Base-by-base conservation (phyloP, 2,329 filamentous ascomycete genomes). In the Alternaria panax region DNA sequence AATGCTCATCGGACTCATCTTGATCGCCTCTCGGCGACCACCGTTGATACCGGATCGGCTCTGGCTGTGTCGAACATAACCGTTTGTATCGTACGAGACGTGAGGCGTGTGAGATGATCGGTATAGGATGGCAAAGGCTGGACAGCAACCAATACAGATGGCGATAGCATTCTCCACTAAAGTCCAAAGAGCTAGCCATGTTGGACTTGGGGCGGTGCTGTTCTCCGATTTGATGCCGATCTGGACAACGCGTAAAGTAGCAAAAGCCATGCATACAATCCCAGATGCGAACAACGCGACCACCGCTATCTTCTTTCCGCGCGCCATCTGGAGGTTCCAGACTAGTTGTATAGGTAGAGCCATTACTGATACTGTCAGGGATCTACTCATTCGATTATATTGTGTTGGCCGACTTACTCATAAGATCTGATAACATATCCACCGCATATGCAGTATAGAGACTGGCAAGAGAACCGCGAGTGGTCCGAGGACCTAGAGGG, bases 121-220 rank as follows among this genome's bases (percentile, higher is more conserved):
- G 24, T 64, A 64, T 14, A 70, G 41, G 18, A 57, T 61, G 8
- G 63, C 63, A 47, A 71, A 73, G 1, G 62, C 58, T 16, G 69
- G 70, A 57, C 63, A 64, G 51, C 68, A 72, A 24, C 68, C 68
- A 46, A 72, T 69, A 27, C 66, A 64, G 20, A 71, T 57, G 11
- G 70, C 76, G 18, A 78, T 73, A 25, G 74, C 61, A 4, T 66
- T 58, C 57, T 79, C 76, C 14, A 78, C 69, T 2, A 73, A 67
- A 5, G 71, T 73, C 77, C 77, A 79, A 4, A 79, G 46, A 14
- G 72, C 68, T 7, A 79, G 60, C 77, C 76, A 79, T 2, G 72
- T 69, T 20, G 68, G 70, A 24, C 67, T 71, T 3, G 48, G 48
- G 1, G 74, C 2, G 62, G 69, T 62, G 36, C 69, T 68, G n/a